A percentile compares a stretch with the other conserved stretches of the same genome.
phyloP scores from a whole-genome alignment of 352 stramenopile genomes.

The Aphanomyces invadans region DNA sequence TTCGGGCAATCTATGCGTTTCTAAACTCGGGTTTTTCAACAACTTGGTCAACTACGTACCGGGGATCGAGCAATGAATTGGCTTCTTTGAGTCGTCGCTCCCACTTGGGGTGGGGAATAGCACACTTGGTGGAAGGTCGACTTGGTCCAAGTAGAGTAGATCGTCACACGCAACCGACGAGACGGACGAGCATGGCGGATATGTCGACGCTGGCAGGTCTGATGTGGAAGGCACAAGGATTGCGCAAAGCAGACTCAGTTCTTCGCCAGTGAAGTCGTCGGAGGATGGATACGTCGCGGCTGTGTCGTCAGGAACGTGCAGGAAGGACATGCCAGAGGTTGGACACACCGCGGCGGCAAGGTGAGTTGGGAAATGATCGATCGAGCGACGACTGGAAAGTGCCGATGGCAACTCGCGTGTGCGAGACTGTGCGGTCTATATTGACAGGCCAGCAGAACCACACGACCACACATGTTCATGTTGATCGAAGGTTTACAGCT shows the following conservation, averaged over 20 bases:
- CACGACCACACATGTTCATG: background rate
- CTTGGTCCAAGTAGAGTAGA: background rate
- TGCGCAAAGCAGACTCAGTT: background rate
- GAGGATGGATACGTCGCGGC: background rate
- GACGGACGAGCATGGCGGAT: background rate
- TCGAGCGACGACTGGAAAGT: background rate
- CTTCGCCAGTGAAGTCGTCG: background rate
- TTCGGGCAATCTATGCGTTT: slow-evolving; percentile 49
- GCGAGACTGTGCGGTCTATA: background rate
- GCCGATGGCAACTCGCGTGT: background rate
- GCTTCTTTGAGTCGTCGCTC: slow-evolving; percentile 14
- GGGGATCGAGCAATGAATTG: background rate
- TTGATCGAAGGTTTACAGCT: background rate
- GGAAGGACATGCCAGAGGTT: background rate
- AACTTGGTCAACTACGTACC: too few relatives aligned
- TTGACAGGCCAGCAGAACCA: background rate
- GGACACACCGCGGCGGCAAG: background rate
- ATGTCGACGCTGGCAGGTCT: background rate
- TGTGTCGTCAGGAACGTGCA: background rate
- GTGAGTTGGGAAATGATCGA: background rate
- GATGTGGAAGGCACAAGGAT: background rate
- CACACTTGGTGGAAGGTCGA: background rate
- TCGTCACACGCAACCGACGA: background rate
- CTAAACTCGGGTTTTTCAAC: too few relatives aligned
- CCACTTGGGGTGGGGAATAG: background rate